Conservation (phyloP, 78 protist genomes). For the slime mould (Dictyostelium discoideum) region DNA sequence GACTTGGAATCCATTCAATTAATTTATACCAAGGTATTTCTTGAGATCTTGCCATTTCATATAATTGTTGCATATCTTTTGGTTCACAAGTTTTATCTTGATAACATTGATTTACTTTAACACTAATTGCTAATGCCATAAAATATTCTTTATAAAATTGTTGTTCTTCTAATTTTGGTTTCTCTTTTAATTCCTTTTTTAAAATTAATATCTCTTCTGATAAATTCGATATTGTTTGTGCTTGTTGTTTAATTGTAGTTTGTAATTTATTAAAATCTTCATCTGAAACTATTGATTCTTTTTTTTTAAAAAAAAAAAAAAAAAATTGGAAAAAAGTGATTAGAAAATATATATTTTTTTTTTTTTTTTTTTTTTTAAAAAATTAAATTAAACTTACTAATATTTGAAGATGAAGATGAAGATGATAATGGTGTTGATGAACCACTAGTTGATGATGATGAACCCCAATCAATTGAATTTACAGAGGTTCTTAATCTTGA, state of each 20-base stretch:
- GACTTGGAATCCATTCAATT: conserved; percentile 69
- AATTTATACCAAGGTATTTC: conserved; percentile 52
- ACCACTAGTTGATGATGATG: neutral
- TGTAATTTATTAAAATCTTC: conserved; percentile 35
- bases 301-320: neutral
- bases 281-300: neutral
- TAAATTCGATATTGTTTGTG: conserved; percentile 3
- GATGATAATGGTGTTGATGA: neutral
- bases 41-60: conserved; percentile 32
- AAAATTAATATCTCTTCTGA: conserved; percentile 19
- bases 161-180: conserved; percentile 43
- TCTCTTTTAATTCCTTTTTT: conserved; percentile 10
- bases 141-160: conserved; percentile 56
- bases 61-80: conserved; percentile 22
- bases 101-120: conserved; percentile 45
- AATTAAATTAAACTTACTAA: neutral
- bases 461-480: conserved; percentile 61
- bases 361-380: no score
- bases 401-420: neutral
- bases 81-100: conserved; percentile 40
- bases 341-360: no score
- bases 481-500: conserved; percentile 38
- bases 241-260: conserved; percentile 22
- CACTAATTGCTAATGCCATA: conserved; percentile 55
- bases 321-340: neutral